phyloP scores from a whole-genome alignment of 2,329 filamentous ascomycete genomes.

The Cryphonectria nitschkei region DNA sequence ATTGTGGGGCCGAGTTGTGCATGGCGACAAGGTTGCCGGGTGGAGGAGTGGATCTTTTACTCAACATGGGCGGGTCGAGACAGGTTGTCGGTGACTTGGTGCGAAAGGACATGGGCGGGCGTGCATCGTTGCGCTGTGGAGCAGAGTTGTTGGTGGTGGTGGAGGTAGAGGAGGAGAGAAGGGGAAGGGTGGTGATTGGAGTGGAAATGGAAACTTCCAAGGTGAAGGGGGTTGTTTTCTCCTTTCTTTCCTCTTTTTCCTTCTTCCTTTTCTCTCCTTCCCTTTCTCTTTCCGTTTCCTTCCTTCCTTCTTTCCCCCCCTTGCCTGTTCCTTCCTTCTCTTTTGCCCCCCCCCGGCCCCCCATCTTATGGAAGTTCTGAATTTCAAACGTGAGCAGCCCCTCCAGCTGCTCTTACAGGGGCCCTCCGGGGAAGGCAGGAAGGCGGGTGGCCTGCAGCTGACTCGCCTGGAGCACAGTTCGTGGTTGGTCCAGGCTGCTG shows the following conservation, averaged over 20 bases:
- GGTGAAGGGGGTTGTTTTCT: neutral
- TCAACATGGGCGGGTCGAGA: slow-evolving; percentile 1
- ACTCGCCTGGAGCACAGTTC: slow-evolving; percentile 10
- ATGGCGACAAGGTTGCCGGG: slow-evolving; percentile 14
- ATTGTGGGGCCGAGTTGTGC: slow-evolving; percentile 7
- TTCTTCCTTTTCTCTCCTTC: neutral
- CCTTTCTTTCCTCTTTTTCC: neutral
- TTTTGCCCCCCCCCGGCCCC: too few species aligned
- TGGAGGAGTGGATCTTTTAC: slow-evolving; percentile 11
- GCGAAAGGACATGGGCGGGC: neutral
- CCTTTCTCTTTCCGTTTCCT: neutral
- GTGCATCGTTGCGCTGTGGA: slow-evolving; percentile 4
- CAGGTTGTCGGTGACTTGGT: slow-evolving; percentile 9
- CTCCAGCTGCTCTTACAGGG: slow-evolving; percentile 16
- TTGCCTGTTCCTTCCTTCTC: neutral
- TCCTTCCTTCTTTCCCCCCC: neutral
- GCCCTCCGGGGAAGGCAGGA: slow-evolving; percentile 25
- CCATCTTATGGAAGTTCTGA: neutral
- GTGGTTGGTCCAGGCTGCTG: slow-evolving; percentile 11
- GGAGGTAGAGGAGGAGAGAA: neutral
- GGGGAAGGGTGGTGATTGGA: slow-evolving; percentile 1
- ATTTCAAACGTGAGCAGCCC: neutral
- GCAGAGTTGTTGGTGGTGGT: neutral
- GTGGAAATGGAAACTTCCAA: neutral
- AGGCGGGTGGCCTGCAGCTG: slow-evolving; percentile 25